These are phyloP conservation scores for Cucumis melo DNA, from an alignment of 306 rosid genomes.

Conservation along the genomic window DNA sequence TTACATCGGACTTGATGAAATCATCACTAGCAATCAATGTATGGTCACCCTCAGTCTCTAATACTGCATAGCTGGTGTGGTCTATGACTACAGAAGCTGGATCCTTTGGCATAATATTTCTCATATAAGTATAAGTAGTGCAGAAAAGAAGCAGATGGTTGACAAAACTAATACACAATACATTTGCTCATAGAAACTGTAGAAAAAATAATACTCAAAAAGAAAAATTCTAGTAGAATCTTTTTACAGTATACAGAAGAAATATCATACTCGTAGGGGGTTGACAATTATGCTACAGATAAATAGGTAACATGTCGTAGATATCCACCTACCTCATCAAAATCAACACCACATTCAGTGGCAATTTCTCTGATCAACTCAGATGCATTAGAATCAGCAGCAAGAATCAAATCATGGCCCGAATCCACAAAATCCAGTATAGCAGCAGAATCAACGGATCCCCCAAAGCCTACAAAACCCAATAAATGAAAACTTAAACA, in stretches of 20 bases:
- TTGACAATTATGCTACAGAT: neutral
- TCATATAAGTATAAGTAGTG: neutral
- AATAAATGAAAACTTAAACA: neutral
- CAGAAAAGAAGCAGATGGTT: neutral
- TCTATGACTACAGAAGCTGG: slow-evolving; percentile 62
- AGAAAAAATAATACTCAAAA: neutral
- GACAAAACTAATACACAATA: neutral
- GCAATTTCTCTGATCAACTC: slow-evolving; percentile 78
- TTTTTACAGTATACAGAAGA: neutral
- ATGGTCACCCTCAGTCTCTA: slow-evolving; percentile 75
- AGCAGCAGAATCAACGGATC: slow-evolving; percentile 66
- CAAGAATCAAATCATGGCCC: slow-evolving; percentile 85
- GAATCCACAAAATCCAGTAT: slow-evolving; percentile 88
- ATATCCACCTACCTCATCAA: slow-evolving; percentile 65
- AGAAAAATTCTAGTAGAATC: neutral
- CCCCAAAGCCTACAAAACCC: slow-evolving; percentile 66
- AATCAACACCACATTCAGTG: slow-evolving; percentile 82
- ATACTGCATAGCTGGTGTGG: slow-evolving; percentile 72
- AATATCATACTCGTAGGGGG: neutral
- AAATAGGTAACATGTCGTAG: neutral
- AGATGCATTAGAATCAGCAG: slow-evolving; percentile 67
- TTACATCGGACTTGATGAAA: slow-evolving; percentile 58
- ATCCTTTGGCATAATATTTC: slow-evolving; percentile 26
- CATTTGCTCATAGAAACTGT: neutral
- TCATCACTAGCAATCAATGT: slow-evolving; percentile 79